These are phyloP conservation scores for Candida glucosophila DNA, from an alignment of 1,139 yeast species.

Conservation along the genomic window DNA sequence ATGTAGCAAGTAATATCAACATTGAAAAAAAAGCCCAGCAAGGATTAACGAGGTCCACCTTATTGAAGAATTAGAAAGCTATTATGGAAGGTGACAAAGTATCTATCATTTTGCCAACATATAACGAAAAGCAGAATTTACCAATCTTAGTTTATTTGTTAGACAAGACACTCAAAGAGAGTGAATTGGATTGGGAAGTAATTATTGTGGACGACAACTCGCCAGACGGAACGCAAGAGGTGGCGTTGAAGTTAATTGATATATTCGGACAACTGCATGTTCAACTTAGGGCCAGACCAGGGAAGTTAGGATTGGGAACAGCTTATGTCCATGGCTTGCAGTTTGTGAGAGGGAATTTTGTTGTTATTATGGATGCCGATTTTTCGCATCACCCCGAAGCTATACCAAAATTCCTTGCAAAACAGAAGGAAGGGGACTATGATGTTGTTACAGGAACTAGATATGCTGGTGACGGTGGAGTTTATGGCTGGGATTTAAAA, in stretches of 20 bases:
- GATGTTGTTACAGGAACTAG: constrained; percentile 86
- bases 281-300: constrained; percentile 65
- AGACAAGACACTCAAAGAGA: constrained; percentile 58
- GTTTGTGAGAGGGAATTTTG: constrained; percentile 65
- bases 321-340: constrained; percentile 77
- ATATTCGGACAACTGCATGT: constrained; percentile 60
- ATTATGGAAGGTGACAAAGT: constrained; percentile 44
- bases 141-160: constrained; percentile 68
- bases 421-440: constrained; percentile 55
- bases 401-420: constrained; percentile 65
- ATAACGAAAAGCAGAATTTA: constrained; percentile 62
- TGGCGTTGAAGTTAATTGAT: constrained; percentile 56
- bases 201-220: constrained; percentile 75
- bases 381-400: constrained; percentile 79
- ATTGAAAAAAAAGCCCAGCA: too few relatives aligned
- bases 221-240: constrained; percentile 76
- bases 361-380: constrained; percentile 81
- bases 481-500: constrained; percentile 79
- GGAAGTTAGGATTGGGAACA: constrained; percentile 75
- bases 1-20: too few relatives aligned
- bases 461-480: constrained; percentile 81
- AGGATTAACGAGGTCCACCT: too few relatives aligned
- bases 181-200: constrained; percentile 66
- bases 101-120: constrained; percentile 72
- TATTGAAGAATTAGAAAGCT: too few relatives aligned